phyloP scores from a whole-genome alignment of 805 yeast species.

The Starmerella tilneyi region DNA sequence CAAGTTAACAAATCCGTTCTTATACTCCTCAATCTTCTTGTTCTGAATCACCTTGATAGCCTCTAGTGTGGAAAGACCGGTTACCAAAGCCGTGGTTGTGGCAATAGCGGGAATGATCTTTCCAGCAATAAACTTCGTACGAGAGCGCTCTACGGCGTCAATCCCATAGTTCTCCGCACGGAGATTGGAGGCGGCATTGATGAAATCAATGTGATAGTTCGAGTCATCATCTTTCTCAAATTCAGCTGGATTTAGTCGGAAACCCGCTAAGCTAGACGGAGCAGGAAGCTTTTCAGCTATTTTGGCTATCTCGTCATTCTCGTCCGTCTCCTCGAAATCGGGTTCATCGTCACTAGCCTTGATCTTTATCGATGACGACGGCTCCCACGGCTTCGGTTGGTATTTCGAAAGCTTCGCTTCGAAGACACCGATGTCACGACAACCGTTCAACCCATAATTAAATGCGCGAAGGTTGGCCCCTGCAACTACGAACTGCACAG shows the following conservation, averaged over 20 bases:
- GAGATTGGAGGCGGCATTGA: constrained; percentile 89
- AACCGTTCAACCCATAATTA: constrained; percentile 81
- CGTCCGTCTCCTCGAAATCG: constrained; percentile 37
- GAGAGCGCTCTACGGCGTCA: constrained; percentile 76
- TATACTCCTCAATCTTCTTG: constrained; percentile 71
- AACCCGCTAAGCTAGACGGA: constrained; percentile 81
- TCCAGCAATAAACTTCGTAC: constrained; percentile 96
- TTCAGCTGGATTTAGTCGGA: constrained; percentile 77
- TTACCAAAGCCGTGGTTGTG: constrained; percentile 94
- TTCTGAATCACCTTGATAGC: constrained; percentile 78
- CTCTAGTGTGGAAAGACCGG: constrained; percentile 89
- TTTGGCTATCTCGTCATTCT: constrained; percentile 25
- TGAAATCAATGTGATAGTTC: constrained; percentile 93
- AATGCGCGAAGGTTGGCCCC: constrained; percentile 88
- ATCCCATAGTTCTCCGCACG: constrained; percentile 87
- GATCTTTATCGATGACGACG: constrained; percentile 65
- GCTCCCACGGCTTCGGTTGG: constrained; percentile 55
- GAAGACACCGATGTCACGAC: constrained; percentile 38
- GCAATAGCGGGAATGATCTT: constrained; percentile 98
- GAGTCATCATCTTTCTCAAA: constrained; percentile 97
- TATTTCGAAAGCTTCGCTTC: constrained; percentile 43
- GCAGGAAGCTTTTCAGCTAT: constrained; percentile 76
- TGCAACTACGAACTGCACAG: constrained; percentile 70
- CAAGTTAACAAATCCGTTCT: constrained; percentile 84
- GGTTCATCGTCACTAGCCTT: constrained; percentile 89